A percentile compares a stretch with the other conserved stretches of the same genome.
These are phyloP conservation scores for Schrenkiella parvula DNA, from an alignment of 345 rosid genomes.

Conservation along the genomic window DNA sequence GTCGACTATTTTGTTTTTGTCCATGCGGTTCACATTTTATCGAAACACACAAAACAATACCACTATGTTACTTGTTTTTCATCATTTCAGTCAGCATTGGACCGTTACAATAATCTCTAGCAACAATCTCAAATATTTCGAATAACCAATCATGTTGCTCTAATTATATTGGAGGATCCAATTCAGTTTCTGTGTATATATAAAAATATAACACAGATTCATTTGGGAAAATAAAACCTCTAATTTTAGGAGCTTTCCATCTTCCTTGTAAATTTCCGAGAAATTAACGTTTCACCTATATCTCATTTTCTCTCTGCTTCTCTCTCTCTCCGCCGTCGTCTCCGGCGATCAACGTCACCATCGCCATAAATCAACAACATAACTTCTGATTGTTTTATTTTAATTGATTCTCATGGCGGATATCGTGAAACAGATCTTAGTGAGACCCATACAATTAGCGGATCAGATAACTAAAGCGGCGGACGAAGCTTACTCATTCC, in stretches of 20 bases:
- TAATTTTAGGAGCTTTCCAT: conserved; percentile 8
- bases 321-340: conserved; percentile 26
- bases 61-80: neutral
- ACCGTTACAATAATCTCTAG: neutral
- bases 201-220: neutral
- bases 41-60: no score
- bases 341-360: conserved; percentile 36
- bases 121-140: neutral
- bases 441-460: conserved; percentile 69
- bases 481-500: conserved; percentile 69
- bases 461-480: conserved; percentile 61
- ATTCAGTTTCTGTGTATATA: conserved; percentile 14
- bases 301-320: conserved; percentile 7
- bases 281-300: conserved; percentile 36
- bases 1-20: no score
- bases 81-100: neutral
- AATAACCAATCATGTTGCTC: neutral
- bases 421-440: conserved; percentile 62
- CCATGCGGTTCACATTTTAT: no score
- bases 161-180: neutral
- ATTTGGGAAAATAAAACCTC: neutral
- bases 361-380: neutral
- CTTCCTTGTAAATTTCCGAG: conserved; percentile 27
- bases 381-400: neutral
- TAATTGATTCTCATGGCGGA: conserved; percentile 48